Conservation (phyloP, 345 rosid species). For the Ricinus communis region DNA sequence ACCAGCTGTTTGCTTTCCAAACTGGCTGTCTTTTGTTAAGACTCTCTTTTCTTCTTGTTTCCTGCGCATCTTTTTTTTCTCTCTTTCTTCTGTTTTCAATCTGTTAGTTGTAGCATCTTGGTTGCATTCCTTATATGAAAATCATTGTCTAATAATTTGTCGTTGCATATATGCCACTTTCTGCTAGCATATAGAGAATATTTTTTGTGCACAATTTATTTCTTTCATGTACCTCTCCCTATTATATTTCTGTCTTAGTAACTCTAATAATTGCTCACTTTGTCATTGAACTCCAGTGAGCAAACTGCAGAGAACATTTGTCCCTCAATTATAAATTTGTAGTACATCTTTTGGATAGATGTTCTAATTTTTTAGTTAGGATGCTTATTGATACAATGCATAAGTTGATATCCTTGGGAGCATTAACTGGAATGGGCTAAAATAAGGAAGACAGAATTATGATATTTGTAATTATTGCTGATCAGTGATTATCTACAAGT, state of each 20-base stretch:
- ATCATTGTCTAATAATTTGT: background rate
- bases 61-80: too few relatives aligned
- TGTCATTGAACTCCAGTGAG: background rate
- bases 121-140: background rate
- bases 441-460: background rate
- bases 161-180: background rate
- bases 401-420: background rate
- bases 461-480: background rate
- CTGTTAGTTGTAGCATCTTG: background rate
- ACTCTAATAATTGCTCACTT: background rate
- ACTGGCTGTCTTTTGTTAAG: background rate
- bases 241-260: background rate
- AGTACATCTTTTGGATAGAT: background rate
- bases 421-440: background rate
- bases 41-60: background rate
- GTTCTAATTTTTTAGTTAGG: background rate
- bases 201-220: background rate
- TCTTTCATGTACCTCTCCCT: background rate
- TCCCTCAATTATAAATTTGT: background rate
- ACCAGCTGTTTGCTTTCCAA: background rate
- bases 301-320: background rate
- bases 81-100: background rate
- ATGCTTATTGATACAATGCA: background rate
- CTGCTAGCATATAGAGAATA: background rate
- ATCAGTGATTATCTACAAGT: conserved; percentile 1